Base-by-base conservation (phyloP, 805 yeast species). In the Metschnikowia lunata region DNA sequence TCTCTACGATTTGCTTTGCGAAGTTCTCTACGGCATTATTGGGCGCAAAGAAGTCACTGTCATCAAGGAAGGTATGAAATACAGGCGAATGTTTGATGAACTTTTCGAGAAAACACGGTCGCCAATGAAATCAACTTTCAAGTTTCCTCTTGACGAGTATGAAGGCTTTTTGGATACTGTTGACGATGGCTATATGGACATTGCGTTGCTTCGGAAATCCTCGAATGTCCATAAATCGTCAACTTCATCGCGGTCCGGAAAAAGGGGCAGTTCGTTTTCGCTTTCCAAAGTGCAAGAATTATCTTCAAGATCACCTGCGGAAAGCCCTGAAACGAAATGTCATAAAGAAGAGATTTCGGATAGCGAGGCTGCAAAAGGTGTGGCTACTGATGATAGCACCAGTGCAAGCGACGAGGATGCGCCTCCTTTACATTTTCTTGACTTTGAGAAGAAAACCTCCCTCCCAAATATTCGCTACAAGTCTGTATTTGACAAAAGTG, bases 141-240 rank as follows among this genome's bases (percentile, higher is more conserved):
- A 52, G 26, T 70, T 68, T 39, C 73, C 75, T 1, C 55, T 82
- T 40, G 72, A 72, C 36, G 79, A 74, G 42, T 74, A 80, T 48
- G 81, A 80, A 45, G 72, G 72, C 10, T 75, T 79, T 27, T 63
- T 82, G 57, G 75, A 75, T 46, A 75, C 81, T 7, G 74, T 80
- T 36, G 88, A 83, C 58, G 84, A 82, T 58, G 88, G 88, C 1
- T 74, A 74, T 51, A 61, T 82, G 59, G 86, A 83, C 60, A 52
- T 78, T 34, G 70, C 74, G 0, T 58, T 82, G 28, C 62, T 82
- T 53, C 72, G 75, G 57, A 75, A 76, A 43, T 71, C 78, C 1
- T 62, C 72, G 1, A 62, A 59, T 18, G 47, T 54, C 30, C 60
- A 63, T 43, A 59, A 58, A 36, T 45, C 45, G 31, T 59, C 64